Evolutionary conservation across 2,329 filamentous ascomycete genomes (phyloP).

Genomic region (Emmonsia crescens): DNA sequence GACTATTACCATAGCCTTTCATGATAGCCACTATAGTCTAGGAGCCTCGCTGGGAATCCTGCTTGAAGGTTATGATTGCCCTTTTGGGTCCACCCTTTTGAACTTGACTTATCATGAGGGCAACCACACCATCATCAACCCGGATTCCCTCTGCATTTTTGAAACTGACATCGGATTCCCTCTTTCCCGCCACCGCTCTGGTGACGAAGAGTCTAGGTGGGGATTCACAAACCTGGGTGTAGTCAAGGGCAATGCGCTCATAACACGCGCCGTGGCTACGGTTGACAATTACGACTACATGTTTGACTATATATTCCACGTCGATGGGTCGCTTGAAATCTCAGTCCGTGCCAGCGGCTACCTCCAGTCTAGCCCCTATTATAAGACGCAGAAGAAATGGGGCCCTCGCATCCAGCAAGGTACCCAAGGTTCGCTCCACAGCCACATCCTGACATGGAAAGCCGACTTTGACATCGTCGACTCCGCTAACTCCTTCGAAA

Average conservation of each 20-base stretch:
- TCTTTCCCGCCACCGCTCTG: conserved; percentile 39
- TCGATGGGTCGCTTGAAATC: conserved; percentile 40
- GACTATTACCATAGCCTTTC: conserved; percentile 13
- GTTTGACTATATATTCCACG: conserved; percentile 33
- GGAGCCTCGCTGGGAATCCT: conserved; percentile 15
- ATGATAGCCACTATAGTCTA: conserved; percentile 25
- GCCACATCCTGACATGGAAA: conserved; percentile 48
- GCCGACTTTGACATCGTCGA: conserved; percentile 44
- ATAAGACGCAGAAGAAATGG: conserved; percentile 37
- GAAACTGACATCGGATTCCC: conserved; percentile 42
- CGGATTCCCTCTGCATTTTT: conserved; percentile 46
- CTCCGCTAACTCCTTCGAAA: conserved; percentile 27
- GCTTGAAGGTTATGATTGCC: conserved; percentile 21
- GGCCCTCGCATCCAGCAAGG: conserved; percentile 42
- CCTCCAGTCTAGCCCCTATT: conserved; percentile 41
- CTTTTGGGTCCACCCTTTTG: conserved; percentile 18
- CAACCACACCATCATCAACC: conserved; percentile 21
- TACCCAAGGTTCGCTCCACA: conserved; percentile 42
- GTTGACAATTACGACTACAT: conserved; percentile 38
- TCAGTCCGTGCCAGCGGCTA: conserved; percentile 41
- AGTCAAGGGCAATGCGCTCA: conserved; percentile 34
- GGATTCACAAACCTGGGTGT: conserved; percentile 15
- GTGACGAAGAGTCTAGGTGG: conserved; percentile 26
- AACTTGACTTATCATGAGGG: conserved; percentile 20
- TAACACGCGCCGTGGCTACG: conserved; percentile 32